A percentile compares a stretch with the other conserved stretches of the same genome.
Evolutionary conservation across 768 basidiomycete genomes (phyloP).

Genomic region (Termitomyces sp.): DNA sequence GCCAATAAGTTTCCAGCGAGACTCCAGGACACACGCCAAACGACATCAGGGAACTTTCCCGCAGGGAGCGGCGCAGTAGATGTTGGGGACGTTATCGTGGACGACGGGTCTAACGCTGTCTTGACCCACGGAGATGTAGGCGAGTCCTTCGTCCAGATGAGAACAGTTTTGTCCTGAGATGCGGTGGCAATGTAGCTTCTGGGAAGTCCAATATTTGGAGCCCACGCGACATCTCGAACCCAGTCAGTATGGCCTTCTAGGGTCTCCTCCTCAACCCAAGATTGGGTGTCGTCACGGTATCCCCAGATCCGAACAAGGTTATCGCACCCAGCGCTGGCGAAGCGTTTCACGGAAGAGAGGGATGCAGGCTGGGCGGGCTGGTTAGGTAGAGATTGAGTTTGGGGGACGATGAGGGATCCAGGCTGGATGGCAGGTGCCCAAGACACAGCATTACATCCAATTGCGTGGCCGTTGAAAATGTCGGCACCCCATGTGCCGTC

Average conservation of each 20-base stretch:
- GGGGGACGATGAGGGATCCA: conserved; percentile 75
- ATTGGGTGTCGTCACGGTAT: conserved; percentile 79
- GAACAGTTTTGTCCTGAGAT: conserved; percentile 87
- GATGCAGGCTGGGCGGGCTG: conserved; percentile 33
- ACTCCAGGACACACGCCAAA: conserved; percentile 99
- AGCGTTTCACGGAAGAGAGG: conserved; percentile 73
- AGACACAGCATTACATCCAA: conserved; percentile 94
- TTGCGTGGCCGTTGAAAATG: conserved; percentile 93
- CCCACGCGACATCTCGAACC: conserved; percentile 99
- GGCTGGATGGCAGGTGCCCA: conserved; percentile 94
- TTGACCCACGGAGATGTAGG: conserved; percentile 74
- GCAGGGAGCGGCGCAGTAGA: conserved; percentile 39
- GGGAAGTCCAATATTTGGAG: conserved; percentile 93
- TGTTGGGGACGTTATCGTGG: conserved; percentile 38
- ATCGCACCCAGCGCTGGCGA: conserved; percentile 95
- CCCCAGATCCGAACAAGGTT: conserved; percentile 94
- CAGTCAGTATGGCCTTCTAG: conserved; percentile 94
- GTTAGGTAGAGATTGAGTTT: conserved; percentile 38
- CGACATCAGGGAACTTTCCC: conserved; percentile 93
- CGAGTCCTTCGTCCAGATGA: conserved; percentile 87
- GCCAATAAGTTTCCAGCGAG: conserved; percentile 93
- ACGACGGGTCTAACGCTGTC: conserved; percentile 71
- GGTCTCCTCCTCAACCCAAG: conserved; percentile 87
- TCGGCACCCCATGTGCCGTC: conserved; percentile 96
- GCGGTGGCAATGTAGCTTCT: conserved; percentile 95